phyloP scores from a whole-genome alignment of 1,139 yeast genomes.

The Blastobotrys serpentis region DNA sequence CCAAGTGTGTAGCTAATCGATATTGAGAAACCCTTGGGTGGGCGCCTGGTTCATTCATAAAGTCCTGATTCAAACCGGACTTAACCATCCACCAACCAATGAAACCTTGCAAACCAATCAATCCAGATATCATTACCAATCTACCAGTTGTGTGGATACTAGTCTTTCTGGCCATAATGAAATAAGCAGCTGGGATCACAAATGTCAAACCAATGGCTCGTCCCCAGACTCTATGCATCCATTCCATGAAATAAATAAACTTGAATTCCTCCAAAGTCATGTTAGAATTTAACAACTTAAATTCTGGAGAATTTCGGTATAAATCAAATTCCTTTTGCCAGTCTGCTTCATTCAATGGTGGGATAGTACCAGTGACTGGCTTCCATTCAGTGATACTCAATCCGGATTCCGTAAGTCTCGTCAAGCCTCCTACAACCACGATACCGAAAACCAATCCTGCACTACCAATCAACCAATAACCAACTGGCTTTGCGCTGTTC shows the following conservation, averaged over 20 bases:
- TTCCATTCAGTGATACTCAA: conserved; percentile 97
- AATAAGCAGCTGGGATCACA: conserved; percentile 81
- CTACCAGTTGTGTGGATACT: conserved; percentile 67
- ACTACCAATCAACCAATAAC: conserved; percentile 88
- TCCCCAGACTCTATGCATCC: conserved; percentile 94
- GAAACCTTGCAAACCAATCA: conserved; percentile 89
- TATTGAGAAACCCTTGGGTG: conserved; percentile 95
- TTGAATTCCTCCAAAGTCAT: conserved; percentile 91
- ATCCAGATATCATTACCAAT: conserved; percentile 66
- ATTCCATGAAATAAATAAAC: conserved; percentile 94
- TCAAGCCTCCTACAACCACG: conserved; percentile 93
- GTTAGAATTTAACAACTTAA: conserved; percentile 81
- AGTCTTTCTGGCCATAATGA: conserved; percentile 65
- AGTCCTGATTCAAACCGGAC: conserved; percentile 85
- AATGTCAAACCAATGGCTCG: conserved; percentile 83
- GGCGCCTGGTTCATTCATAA: conserved; percentile 74
- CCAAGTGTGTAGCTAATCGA: conserved; percentile 88
- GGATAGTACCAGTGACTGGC: conserved; percentile 93
- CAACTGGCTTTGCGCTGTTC: conserved; percentile 48
- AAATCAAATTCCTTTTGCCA: conserved; percentile 85
- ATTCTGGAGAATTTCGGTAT: conserved; percentile 87
- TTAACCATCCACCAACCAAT: conserved; percentile 99
- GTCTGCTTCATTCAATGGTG: conserved; percentile 74
- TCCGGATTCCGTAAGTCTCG: conserved; percentile 94
- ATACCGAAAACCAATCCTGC: conserved; percentile 91